Evolutionary conservation across 495 filamentous ascomycete species (phyloP).

Genomic region (Penicillium malachiteum): DNA sequence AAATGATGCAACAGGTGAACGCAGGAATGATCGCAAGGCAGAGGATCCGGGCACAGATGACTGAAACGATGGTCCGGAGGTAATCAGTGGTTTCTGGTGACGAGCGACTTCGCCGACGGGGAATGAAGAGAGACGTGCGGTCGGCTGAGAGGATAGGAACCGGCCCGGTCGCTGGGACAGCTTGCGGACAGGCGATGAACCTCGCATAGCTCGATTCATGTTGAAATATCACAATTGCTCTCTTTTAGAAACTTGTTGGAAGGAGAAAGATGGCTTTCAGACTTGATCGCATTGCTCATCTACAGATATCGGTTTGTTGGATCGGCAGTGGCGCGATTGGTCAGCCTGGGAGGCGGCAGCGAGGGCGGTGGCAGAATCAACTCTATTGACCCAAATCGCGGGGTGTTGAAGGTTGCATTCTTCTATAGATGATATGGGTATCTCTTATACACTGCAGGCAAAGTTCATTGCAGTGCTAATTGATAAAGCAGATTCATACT

Average conservation of each 20-base stretch:
- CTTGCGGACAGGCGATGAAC: conserved; percentile 21
- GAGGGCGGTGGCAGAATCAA: conserved; percentile 30
- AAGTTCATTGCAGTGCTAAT: too few relatives aligned
- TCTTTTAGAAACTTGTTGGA: background rate
- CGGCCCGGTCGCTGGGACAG: conserved; percentile 22
- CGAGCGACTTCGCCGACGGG: conserved; percentile 21
- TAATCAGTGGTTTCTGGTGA: conserved; percentile 12
- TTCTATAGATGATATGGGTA: too few relatives aligned
- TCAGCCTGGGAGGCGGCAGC: conserved; percentile 22
- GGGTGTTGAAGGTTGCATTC: background rate
- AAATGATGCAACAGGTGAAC: conserved; percentile 26
- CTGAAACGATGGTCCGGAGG: conserved; percentile 1
- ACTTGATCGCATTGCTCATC: conserved; percentile 20
- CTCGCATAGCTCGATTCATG: conserved; percentile 34
- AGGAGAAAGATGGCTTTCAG: conserved; percentile 4
- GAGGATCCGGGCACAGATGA: background rate
- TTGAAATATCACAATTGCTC: background rate
- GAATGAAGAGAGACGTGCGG: conserved; percentile 37
- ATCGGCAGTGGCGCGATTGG: conserved; percentile 36
- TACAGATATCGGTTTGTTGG: conserved; percentile 31
- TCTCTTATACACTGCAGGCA: too few relatives aligned
- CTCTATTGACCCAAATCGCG: conserved; percentile 6
- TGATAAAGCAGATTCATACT: too few relatives aligned
- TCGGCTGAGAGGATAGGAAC: conserved; percentile 29
- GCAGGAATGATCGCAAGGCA: background rate